These are phyloP conservation scores for Penicillium salamii DNA, from an alignment of 495 filamentous ascomycete species.

Conservation along the genomic window DNA sequence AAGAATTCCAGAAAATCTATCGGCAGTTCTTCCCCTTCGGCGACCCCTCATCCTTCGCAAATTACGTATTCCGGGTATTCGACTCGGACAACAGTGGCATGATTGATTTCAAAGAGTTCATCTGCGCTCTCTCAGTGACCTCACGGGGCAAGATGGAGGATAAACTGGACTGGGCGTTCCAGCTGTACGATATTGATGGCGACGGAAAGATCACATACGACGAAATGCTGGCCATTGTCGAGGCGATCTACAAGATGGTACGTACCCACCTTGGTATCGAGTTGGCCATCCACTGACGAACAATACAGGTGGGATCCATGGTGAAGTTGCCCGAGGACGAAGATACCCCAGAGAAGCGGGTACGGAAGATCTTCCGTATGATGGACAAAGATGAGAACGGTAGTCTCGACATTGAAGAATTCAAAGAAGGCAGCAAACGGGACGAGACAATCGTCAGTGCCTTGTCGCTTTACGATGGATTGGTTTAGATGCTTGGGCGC, in stretches of 20 bases:
- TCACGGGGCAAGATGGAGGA: conserved; percentile 98
- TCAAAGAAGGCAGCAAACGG: conserved; percentile 97
- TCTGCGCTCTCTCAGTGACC: conserved; percentile 95
- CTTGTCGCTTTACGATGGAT: conserved; percentile 90
- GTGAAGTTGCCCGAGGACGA: conserved; percentile 98
- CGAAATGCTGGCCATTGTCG: conserved; percentile 97
- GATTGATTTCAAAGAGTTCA: conserved; percentile 99
- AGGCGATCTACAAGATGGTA: conserved; percentile 99
- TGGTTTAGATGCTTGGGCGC: conserved; percentile 58
- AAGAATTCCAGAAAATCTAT: conserved; percentile 99
- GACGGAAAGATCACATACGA: conserved; percentile 99
- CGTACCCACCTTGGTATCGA: conserved; percentile 5
- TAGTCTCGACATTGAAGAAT: conserved; percentile 88
- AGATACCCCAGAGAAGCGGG: conserved; percentile 97
- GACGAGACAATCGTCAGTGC: conserved; percentile 99
- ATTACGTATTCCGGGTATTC: conserved; percentile 99
- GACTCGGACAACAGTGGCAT: conserved; percentile 94
- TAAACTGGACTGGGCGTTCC: conserved; percentile 99
- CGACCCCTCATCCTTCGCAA: conserved; percentile 92
- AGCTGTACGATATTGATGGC: conserved; percentile 98
- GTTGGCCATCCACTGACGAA: conserved; percentile 9
- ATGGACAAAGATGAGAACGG: conserved; percentile 99
- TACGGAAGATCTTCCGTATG: conserved; percentile 98
- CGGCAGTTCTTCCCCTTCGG: conserved; percentile 99
- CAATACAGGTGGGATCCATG: conserved; percentile 87